phyloP scores from a whole-genome alignment of 371 early-diverging fungal species.

The Sporodiniella umbellata region DNA sequence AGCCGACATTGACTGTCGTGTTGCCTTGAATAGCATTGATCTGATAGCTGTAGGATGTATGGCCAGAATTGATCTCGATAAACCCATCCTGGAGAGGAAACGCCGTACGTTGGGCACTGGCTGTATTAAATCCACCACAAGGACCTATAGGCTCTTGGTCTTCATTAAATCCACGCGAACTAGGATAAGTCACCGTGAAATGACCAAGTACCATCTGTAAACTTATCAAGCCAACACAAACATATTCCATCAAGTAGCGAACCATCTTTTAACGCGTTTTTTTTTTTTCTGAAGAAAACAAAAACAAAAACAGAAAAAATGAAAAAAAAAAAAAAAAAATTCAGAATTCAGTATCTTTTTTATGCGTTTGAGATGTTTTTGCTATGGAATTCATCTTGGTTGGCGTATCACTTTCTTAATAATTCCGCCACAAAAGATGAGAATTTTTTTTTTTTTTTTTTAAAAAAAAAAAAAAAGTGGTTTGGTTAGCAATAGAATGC shows the following conservation, averaged over 20 bases:
- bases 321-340: background rate
- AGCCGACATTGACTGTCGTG: slow-evolving; percentile 34
- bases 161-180: slow-evolving; percentile 52
- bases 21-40: slow-evolving; percentile 41
- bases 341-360: background rate
- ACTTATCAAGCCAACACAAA: background rate
- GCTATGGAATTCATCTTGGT: background rate
- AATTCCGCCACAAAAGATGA: too few relatives aligned
- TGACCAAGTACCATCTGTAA: slow-evolving; percentile 35
- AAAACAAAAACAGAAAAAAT: background rate
- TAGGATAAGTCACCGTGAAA: slow-evolving; percentile 48
- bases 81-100: slow-evolving; percentile 52
- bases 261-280: too few relatives aligned
- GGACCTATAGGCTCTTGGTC: slow-evolving; percentile 46
- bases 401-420: background rate
- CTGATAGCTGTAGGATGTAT: slow-evolving; percentile 39
- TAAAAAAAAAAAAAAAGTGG: too few relatives aligned
- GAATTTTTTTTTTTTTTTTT: too few relatives aligned
- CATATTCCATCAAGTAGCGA: background rate
- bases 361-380: background rate
- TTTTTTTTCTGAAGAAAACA: background rate
- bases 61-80: slow-evolving; percentile 47
- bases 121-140: slow-evolving; percentile 50
- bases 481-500: too few relatives aligned
- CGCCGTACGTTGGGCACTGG: slow-evolving; percentile 26